Evolutionary conservation across 2,329 filamentous ascomycete genomes (phyloP), one percentile per base, ranked within the genome.

Genomic region (Clarireedia paspali): DNA sequence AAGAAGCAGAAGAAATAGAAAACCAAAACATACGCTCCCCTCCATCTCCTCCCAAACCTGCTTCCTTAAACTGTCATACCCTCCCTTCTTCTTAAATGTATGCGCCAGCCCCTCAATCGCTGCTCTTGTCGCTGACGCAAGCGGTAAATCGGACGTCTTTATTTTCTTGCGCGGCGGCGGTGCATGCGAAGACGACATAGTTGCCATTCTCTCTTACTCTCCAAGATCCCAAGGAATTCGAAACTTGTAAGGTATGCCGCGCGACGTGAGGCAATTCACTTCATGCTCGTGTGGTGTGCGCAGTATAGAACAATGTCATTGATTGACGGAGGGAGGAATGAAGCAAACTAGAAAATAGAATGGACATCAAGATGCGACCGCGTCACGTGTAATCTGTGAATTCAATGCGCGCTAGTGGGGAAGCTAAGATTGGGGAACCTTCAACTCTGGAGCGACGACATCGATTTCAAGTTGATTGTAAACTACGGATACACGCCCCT

Each of bases 41-140:
- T 85, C 82, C 63, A 89, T 89, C 57, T 88, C 84, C 47, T 87
- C 82, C 80, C 88, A 90, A 10, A 89, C 78, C 64, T 88, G 80
- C 68, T 90, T 91, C 59, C 88, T 83, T 60, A 91, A 80, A 14
- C 79, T 75, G 71, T 94, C 89, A 67, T 91, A 94, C 56, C 87
- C 87, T 59, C 89, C 89, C 71, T 89, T 90, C 73, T 91, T 92
- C 72, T 91, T 91, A 74, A 91, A 92, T 10, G 81, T 85, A 67
- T 89, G 85, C n/a, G 88, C 81, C 23, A 92, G 78, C 15, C 78
- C 80, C 64, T 91, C 88, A 56, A 92, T 89, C 1, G 85, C 84
- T 1, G 81, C 79, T 61, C 87, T 79, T 52, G 89, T 88, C n/a
- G 83, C 79, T 3, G 85, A 86, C 5, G 87, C 81, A 20, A 91